Conservation (phyloP, 2,329 filamentous ascomycete genomes). For the Penicillium sp. region DNA sequence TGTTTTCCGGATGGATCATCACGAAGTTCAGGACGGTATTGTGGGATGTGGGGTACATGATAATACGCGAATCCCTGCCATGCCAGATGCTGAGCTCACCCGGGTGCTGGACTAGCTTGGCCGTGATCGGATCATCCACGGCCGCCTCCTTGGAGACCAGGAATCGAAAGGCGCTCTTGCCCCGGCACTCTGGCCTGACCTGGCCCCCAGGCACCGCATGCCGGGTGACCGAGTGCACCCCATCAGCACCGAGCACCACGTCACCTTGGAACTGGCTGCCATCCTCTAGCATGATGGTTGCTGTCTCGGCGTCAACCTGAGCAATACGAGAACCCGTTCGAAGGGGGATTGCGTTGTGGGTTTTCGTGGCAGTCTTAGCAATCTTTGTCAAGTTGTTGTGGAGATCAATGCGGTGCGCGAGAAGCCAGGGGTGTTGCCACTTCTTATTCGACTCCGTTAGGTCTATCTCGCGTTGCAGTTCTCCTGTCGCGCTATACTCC, state of each 20-base stretch:
- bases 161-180: conserved; percentile 60
- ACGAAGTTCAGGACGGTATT: conserved; percentile 53
- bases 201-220: conserved; percentile 26
- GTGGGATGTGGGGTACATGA: conserved; percentile 49
- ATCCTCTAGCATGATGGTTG: conserved; percentile 46
- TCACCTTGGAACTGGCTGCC: conserved; percentile 49
- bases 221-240: conserved; percentile 43
- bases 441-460: background rate
- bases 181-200: conserved; percentile 46
- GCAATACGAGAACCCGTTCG: conserved; percentile 46
- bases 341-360: conserved; percentile 42
- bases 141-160: conserved; percentile 49
- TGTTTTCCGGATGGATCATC: conserved; percentile 48
- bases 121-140: conserved; percentile 41
- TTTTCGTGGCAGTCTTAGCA: conserved; percentile 41
- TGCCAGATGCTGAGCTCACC: conserved; percentile 48
- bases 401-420: conserved; percentile 54
- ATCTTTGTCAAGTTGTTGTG: conserved; percentile 52
- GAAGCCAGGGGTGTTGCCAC: conserved; percentile 44
- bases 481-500: background rate
- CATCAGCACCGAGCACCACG: conserved; percentile 56
- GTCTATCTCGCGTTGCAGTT: background rate
- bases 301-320: conserved; percentile 43
- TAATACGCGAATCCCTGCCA: conserved; percentile 43
- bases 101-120: conserved; percentile 35